These are phyloP conservation scores for Medicago lupulina DNA, from an alignment of 306 rosid genomes.

Conservation along the genomic window DNA sequence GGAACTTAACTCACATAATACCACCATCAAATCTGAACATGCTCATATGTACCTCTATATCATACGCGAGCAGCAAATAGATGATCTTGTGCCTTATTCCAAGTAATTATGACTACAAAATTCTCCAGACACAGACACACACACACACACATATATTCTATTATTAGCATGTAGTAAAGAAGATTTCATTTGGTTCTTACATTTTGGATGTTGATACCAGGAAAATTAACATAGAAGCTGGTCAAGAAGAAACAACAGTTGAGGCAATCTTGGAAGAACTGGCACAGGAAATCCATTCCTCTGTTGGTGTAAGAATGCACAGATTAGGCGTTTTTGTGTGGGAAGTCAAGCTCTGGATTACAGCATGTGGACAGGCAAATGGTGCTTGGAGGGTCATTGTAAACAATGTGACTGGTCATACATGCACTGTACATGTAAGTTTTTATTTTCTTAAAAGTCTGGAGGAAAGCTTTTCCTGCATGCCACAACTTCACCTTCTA, in stretches of 20 bases:
- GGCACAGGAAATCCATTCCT: conserved; percentile 76
- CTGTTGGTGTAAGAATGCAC: conserved; percentile 95
- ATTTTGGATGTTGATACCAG: conserved; percentile 58
- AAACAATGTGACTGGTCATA: conserved; percentile 94
- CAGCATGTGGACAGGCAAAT: conserved; percentile 75
- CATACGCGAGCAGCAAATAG: conserved; percentile 78
- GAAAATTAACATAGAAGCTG: conserved; percentile 62
- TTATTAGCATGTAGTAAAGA: conserved; percentile 28
- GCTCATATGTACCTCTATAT: conserved; percentile 94
- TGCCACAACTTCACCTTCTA: conserved; percentile 3
- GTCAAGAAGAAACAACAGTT: conserved; percentile 69
- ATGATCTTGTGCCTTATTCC: conserved; percentile 79
- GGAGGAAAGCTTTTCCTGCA: conserved; percentile 37
- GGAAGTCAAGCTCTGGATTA: conserved; percentile 96
- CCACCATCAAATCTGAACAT: conserved; percentile 76
- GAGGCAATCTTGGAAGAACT: conserved; percentile 71
- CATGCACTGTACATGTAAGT: conserved; percentile 90
- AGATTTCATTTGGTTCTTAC: conserved; percentile 45
- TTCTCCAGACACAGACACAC: too few relatives aligned
- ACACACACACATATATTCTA: conserved; percentile 18
- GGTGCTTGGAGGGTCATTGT: conserved; percentile 96
- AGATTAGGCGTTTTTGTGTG: conserved; percentile 90
- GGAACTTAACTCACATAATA: conserved; percentile 92
- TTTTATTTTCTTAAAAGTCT: conserved; percentile 32
- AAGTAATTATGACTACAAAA: conserved; percentile 58